Percentiles rank a stretch among this genome's conserved stretches.
Evolutionary conservation across 805 yeast genomes (phyloP).

Genomic region (Diddensiella transvaalensis): DNA sequence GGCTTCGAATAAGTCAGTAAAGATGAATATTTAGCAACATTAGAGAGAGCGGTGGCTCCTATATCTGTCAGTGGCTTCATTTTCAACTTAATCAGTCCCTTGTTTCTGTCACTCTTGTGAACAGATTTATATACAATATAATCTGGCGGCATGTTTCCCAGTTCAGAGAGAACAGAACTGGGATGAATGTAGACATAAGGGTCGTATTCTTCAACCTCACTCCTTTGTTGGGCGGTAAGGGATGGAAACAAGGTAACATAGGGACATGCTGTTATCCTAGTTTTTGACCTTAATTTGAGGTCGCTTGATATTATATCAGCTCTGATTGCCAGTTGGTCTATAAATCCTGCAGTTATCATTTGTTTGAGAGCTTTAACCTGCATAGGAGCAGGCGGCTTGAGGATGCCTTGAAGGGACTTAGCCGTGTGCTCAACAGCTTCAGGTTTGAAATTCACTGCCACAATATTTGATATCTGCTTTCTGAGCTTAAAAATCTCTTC

Average conservation of each 20-base stretch:
- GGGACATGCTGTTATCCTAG: conserved; percentile 50
- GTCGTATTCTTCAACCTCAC: conserved; percentile 41
- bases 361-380: conserved; percentile 84
- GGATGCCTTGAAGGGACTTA: conserved; percentile 48
- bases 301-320: conserved; percentile 72
- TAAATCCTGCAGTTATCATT: conserved; percentile 86
- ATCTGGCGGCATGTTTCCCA: conserved; percentile 73
- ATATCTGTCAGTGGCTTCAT: conserved; percentile 77
- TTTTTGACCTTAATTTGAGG: conserved; percentile 52
- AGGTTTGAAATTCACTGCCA: conserved; percentile 48
- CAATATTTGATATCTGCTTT: conserved; percentile 72
- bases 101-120: conserved; percentile 48
- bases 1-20: conserved; percentile 86
- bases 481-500: conserved; percentile 80
- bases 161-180: conserved; percentile 53
- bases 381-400: conserved; percentile 61
- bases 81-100: conserved; percentile 36
- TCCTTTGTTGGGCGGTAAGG: conserved; percentile 18
- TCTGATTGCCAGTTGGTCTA: conserved; percentile 85
- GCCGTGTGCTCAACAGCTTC: conserved; percentile 39
- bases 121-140: conserved; percentile 71
- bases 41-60: conserved; percentile 68
- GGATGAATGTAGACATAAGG: conserved; percentile 76
- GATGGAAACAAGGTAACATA: conserved; percentile 50
- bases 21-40: conserved; percentile 68